Evolutionary conservation across 1,284 basidiomycete genomes (phyloP).

Genomic region (Filobasidium uniguttulatum): DNA sequence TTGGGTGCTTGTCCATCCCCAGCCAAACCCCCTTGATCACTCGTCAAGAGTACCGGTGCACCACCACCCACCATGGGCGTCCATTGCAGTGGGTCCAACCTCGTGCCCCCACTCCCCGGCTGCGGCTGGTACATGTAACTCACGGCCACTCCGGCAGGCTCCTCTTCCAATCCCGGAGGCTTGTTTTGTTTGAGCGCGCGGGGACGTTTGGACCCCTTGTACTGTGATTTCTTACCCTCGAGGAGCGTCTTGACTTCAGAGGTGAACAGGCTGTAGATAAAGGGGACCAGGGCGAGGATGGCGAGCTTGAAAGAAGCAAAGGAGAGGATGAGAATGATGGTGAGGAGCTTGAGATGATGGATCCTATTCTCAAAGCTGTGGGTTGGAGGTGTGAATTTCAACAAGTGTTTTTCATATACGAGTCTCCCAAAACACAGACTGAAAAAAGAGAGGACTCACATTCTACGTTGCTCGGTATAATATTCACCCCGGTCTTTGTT

Average conservation of each 20-base stretch:
- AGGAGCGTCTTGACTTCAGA: conserved; percentile 10
- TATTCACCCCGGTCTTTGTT: conserved; percentile 11
- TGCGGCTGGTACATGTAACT: conserved; percentile 12
- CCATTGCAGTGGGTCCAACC: neutral
- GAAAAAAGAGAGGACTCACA: conserved; percentile 5
- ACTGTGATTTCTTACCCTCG: conserved; percentile 9
- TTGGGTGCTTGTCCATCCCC: conserved; percentile 6
- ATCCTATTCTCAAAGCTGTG: conserved; percentile 12
- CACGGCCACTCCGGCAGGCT: conserved; percentile 12
- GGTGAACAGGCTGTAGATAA: conserved; percentile 13
- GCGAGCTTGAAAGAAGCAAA: conserved; percentile 12
- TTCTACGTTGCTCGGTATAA: conserved; percentile 9
- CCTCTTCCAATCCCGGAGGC: conserved; percentile 3
- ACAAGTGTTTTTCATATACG: neutral
- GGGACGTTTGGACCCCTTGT: conserved; percentile 1
- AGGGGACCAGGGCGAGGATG: conserved; percentile 11
- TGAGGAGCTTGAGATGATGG: conserved; percentile 15
- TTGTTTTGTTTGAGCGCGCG: conserved; percentile 11
- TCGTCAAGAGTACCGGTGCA: conserved; percentile 13
- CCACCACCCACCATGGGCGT: conserved; percentile 9
- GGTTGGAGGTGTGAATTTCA: neutral
- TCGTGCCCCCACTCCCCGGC: conserved; percentile 5
- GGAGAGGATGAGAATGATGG: conserved; percentile 9
- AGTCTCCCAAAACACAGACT: no score
- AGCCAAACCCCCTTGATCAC: conserved; percentile 3